phyloP scores from a whole-genome alignment of 2,329 filamentous ascomycete species.

The Fusarium sp. region DNA sequence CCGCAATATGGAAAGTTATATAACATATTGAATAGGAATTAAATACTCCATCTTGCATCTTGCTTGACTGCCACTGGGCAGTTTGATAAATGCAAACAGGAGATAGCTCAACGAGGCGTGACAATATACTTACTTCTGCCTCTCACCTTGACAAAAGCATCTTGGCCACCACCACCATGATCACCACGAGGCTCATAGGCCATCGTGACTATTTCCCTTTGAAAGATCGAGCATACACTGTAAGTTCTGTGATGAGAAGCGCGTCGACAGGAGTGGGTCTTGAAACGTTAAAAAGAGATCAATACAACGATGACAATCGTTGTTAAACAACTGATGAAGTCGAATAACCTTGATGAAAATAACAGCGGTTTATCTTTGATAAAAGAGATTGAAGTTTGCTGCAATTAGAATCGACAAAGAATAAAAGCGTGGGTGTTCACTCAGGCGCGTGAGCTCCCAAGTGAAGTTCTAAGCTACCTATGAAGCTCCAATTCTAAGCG shows the following conservation, averaged over 20 bases:
- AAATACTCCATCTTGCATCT: background rate
- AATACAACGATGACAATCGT: constrained; percentile 1
- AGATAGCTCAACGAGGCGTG: background rate
- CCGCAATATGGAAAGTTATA: too few relatives aligned
- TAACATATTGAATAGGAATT: too few relatives aligned
- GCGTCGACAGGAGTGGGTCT: constrained; percentile 40
- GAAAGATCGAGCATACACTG: constrained; percentile 43
- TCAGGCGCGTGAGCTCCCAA: constrained; percentile 34
- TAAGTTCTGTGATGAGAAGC: constrained; percentile 29
- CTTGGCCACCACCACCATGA: constrained; percentile 57
- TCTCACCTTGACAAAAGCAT: constrained; percentile 62
- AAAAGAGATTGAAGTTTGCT: background rate
- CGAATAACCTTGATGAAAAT: background rate
- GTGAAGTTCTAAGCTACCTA: constrained; percentile 35
- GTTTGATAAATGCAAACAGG: constrained; percentile 2
- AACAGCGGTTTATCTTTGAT: background rate
- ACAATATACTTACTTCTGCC: constrained; percentile 62
- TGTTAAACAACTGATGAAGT: background rate
- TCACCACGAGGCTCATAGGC: constrained; percentile 67
- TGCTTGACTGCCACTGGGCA: constrained; percentile 33
- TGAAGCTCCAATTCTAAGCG: constrained; percentile 31
- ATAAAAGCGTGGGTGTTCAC: constrained; percentile 27
- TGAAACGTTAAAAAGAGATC: constrained; percentile 10
- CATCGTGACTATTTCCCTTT: constrained; percentile 55
- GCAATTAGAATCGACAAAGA: constrained; percentile 14